These are phyloP conservation scores for Atkinsonella texensis DNA, from an alignment of 2,329 filamentous ascomycete species.

Conservation along the genomic window DNA sequence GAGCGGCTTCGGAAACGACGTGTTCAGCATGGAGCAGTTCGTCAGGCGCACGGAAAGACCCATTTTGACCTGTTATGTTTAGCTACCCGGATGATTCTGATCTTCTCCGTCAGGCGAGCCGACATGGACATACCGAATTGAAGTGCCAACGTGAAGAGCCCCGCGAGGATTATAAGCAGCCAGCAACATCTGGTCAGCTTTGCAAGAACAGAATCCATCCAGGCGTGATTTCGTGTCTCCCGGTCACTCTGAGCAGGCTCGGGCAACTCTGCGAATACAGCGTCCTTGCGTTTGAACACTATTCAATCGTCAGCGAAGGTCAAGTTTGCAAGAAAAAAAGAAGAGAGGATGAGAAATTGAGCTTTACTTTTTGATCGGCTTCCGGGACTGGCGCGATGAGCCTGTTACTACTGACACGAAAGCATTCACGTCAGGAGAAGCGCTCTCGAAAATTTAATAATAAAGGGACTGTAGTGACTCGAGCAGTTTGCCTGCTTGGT, in stretches of 20 bases:
- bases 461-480: neutral
- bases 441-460: neutral
- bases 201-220: neutral
- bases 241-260: neutral
- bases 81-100: neutral
- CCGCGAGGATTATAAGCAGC: constrained; percentile 2
- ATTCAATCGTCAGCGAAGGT: neutral
- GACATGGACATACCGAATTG: no score
- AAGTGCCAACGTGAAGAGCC: constrained; percentile 2
- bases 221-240: neutral
- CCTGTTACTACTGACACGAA: neutral
- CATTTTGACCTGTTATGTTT: neutral
- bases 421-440: neutral
- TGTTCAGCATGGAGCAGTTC: constrained; percentile 11
- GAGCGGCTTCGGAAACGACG: constrained; percentile 10
- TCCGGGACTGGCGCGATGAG: neutral
- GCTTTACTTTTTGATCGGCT: neutral
- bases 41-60: constrained; percentile 2
- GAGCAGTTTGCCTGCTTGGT: constrained; percentile 2
- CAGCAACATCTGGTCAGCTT: constrained; percentile 5
- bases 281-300: constrained; percentile 1
- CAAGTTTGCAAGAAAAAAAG: neutral
- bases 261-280: neutral
- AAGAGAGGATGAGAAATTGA: neutral
- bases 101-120: no score